Evolutionary conservation across 306 rosid species (phyloP).

Genomic region (Cicer judaicum): DNA sequence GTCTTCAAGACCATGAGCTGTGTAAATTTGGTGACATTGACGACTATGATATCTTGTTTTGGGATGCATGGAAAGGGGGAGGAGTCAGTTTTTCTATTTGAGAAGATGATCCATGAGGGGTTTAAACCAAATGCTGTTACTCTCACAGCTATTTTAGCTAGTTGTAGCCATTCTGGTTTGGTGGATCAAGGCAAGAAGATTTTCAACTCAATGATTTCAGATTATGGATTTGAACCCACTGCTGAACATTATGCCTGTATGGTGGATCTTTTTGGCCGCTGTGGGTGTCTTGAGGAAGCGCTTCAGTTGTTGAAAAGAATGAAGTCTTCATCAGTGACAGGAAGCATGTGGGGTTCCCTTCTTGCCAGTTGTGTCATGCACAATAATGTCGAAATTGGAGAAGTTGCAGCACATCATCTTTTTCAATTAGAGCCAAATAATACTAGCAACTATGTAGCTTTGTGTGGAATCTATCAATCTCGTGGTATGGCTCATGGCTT

Average conservation of each 20-base stretch:
- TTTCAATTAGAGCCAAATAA: slow-evolving; percentile 71
- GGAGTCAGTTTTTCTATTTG: slow-evolving; percentile 57
- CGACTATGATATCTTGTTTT: slow-evolving; percentile 73
- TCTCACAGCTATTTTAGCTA: slow-evolving; percentile 64
- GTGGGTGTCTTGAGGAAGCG: slow-evolving; percentile 66
- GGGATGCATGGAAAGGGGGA: slow-evolving; percentile 74
- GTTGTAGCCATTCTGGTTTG: slow-evolving; percentile 74
- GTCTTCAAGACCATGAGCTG: slow-evolving; percentile 53
- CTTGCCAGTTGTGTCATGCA: slow-evolving; percentile 75
- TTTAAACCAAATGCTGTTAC: slow-evolving; percentile 64
- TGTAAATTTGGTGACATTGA: slow-evolving; percentile 67
- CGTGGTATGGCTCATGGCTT: slow-evolving; percentile 44
- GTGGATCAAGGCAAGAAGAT: slow-evolving; percentile 63
- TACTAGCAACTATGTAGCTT: slow-evolving; percentile 68
- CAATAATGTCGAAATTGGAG: slow-evolving; percentile 72
- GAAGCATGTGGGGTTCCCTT: slow-evolving; percentile 83
- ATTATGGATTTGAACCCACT: slow-evolving; percentile 56
- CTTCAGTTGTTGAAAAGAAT: slow-evolving; percentile 50
- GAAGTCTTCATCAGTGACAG: slow-evolving; percentile 46
- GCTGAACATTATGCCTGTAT: slow-evolving; percentile 79
- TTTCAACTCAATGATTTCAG: slow-evolving; percentile 53
- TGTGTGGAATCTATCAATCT: slow-evolving; percentile 64
- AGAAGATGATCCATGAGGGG: slow-evolving; percentile 58
- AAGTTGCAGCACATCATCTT: slow-evolving; percentile 65
- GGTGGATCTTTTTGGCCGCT: slow-evolving; percentile 75